Conservation (phyloP, 441 rosid genomes). For the Viola pubescens region DNA sequence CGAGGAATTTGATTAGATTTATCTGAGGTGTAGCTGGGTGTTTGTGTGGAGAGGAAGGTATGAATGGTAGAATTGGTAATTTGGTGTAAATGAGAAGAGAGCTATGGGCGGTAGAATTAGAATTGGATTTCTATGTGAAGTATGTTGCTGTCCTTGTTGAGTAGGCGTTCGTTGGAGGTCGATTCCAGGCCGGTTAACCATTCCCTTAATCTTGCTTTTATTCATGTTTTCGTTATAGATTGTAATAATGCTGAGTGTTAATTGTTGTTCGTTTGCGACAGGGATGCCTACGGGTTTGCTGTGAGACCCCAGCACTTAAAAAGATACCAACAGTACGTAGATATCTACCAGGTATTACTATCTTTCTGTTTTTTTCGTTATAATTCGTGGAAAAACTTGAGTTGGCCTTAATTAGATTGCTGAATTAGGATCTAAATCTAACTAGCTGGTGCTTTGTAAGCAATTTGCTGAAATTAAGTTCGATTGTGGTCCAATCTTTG, state of each 20-base stretch:
- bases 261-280: slow-evolving; percentile 22
- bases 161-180: slow-evolving; percentile 85
- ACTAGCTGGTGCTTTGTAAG: too few relatives aligned
- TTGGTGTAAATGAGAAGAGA: slow-evolving; percentile 30
- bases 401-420: background rate
- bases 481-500: too few relatives aligned
- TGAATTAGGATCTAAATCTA: too few relatives aligned
- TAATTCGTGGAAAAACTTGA: background rate
- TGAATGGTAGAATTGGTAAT: slow-evolving; percentile 18
- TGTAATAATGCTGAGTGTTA: background rate
- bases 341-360: slow-evolving; percentile 69
- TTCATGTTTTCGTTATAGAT: background rate
- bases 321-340: slow-evolving; percentile 76
- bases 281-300: slow-evolving; percentile 97
- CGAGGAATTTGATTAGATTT: background rate
- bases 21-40: background rate
- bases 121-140: slow-evolving; percentile 33
- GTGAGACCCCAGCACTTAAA: slow-evolving; percentile 97
- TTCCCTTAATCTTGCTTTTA: background rate
- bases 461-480: too few relatives aligned
- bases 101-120: slow-evolving; percentile 57
- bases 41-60: slow-evolving; percentile 10
- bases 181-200: slow-evolving; percentile 64
- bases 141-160: slow-evolving; percentile 96
- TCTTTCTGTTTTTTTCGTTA: background rate